Conservation (phyloP, 176 grass and related monocot genomes). For the Oryza nivara region DNA sequence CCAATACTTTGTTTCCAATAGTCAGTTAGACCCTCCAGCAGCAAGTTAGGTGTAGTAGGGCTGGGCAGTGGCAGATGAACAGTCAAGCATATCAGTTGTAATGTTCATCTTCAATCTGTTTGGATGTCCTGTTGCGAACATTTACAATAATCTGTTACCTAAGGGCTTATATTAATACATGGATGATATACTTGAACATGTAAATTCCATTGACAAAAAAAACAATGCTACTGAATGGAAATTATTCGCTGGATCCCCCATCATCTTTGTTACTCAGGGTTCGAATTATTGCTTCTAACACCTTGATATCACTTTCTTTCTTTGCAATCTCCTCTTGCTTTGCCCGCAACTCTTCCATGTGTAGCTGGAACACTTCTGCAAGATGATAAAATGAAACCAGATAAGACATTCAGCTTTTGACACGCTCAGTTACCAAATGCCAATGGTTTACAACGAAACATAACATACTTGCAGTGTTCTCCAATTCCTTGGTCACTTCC, state of each 20-base stretch:
- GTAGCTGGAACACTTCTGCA: conserved; percentile 83
- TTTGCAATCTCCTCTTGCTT: conserved; percentile 95
- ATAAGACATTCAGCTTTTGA: conserved; percentile 1
- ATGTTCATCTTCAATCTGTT: conserved; percentile 10
- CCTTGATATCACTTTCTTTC: conserved; percentile 88
- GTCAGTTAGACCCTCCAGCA: neutral
- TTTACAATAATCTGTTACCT: neutral
- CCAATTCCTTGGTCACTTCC: conserved; percentile 85
- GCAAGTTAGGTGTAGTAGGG: neutral
- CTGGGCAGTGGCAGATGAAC: neutral
- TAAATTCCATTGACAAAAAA: conserved; percentile 1
- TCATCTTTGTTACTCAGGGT: conserved; percentile 80
- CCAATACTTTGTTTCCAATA: neutral
- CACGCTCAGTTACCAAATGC: neutral
- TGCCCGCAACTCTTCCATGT: conserved; percentile 88
- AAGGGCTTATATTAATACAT: neutral
- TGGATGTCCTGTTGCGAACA: conserved; percentile 9
- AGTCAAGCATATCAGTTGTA: conserved; percentile 15
- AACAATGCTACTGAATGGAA: neutral
- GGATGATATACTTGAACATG: conserved; percentile 4
- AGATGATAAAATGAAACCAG: conserved; percentile 13
- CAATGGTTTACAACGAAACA: neutral
- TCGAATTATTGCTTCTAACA: conserved; percentile 93
- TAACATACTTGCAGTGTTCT: conserved; percentile 91
- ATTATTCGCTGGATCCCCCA: conserved; percentile 54